These are phyloP conservation scores for Fusarium metavorans DNA, from an alignment of 2,329 filamentous ascomycete species.

Conservation along the genomic window DNA sequence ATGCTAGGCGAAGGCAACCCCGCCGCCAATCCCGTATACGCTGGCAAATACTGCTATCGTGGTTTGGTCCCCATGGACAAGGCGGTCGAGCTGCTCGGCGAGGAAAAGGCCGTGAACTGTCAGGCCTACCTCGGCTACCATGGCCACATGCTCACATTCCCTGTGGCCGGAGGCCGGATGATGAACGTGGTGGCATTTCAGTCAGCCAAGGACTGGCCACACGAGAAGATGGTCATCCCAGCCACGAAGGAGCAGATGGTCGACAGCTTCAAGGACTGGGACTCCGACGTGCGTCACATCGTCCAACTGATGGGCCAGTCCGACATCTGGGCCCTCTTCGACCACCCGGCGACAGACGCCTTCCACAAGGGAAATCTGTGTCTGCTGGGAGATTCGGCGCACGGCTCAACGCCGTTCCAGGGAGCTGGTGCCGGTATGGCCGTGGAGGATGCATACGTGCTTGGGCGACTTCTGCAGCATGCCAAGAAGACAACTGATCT, in stretches of 20 bases:
- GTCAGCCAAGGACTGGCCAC: constrained; percentile 7
- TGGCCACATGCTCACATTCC: constrained; percentile 24
- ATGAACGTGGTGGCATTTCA: constrained; percentile 24
- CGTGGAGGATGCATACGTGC: constrained; percentile 52
- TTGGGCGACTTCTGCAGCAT: constrained; percentile 3
- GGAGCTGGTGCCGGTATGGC: constrained; percentile 19
- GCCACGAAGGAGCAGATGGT: constrained; percentile 12
- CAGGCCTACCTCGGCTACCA: constrained; percentile 16
- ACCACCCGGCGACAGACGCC: neutral
- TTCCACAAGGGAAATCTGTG: constrained; percentile 14
- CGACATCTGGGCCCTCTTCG: constrained; percentile 14
- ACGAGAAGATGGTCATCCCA: constrained; percentile 10
- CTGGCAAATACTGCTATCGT: constrained; percentile 18
- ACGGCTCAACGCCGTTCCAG: constrained; percentile 18
- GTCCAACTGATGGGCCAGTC: constrained; percentile 12
- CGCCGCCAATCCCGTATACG: constrained; percentile 1
- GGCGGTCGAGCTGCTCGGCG: constrained; percentile 15
- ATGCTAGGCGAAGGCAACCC: constrained; percentile 2
- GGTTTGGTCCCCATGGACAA: constrained; percentile 20
- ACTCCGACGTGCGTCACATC: constrained; percentile 4
- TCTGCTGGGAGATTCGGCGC: constrained; percentile 23
- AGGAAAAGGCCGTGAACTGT: constrained; percentile 15
- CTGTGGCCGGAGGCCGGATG: constrained; percentile 9
- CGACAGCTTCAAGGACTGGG: constrained; percentile 4
- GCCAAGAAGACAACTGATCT: constrained; percentile 6